Evolutionary conservation across 768 basidiomycete genomes (phyloP).

Genomic region (Fomitopsis serialis): DNA sequence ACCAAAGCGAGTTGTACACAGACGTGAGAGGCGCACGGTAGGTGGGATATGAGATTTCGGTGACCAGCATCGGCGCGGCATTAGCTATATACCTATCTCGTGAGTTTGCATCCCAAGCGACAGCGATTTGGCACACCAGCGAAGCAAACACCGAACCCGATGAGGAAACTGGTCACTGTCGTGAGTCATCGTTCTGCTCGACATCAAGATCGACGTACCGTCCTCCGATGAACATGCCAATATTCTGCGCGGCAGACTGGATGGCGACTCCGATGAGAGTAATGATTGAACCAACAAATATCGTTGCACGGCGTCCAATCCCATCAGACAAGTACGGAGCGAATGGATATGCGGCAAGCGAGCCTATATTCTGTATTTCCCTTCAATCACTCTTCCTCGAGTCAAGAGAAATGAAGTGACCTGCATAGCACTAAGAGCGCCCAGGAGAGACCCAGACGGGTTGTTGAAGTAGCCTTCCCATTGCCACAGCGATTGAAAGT

Average conservation of each 20-base stretch:
- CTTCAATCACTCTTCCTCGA: not conserved
- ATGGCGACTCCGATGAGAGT: conserved; percentile 34
- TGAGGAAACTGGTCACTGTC: conserved; percentile 23
- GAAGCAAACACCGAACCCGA: conserved; percentile 40
- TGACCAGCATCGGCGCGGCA: conserved; percentile 44
- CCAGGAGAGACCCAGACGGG: conserved; percentile 25
- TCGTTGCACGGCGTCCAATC: conserved; percentile 31
- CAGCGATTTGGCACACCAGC: conserved; percentile 10
- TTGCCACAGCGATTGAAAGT: conserved; percentile 31
- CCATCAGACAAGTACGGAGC: conserved; percentile 36
- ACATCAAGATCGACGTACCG: conserved; percentile 21
- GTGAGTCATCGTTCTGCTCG: not conserved
- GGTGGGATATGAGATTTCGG: conserved; percentile 46
- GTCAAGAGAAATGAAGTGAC: conserved; percentile 10
- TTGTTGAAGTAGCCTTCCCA: conserved; percentile 30
- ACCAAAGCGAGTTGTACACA: conserved; percentile 41
- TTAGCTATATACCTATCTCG: conserved; percentile 15
- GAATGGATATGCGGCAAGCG: conserved; percentile 34
- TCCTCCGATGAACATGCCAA: conserved; percentile 40
- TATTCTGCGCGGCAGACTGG: conserved; percentile 34
- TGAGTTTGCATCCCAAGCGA: not conserved
- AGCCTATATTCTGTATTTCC: conserved; percentile 31
- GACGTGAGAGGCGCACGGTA: conserved; percentile 42
- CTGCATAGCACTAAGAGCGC: conserved; percentile 32
- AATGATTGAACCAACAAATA: conserved; percentile 33